phyloP scores from a whole-genome alignment of 768 basidiomycete species.

The Nevesoporus exiguus region DNA sequence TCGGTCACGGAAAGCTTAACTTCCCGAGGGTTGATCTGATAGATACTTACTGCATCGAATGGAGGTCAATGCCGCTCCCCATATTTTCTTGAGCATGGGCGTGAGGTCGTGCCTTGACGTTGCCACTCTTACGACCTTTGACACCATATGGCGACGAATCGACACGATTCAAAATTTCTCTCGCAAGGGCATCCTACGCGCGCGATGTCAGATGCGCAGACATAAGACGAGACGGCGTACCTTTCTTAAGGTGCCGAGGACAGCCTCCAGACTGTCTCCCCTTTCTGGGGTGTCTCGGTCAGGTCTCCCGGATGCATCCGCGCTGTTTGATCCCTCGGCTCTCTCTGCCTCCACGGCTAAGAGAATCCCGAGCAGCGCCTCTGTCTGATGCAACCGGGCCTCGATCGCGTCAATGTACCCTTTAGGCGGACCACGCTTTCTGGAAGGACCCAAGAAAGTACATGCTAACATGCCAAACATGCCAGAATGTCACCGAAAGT shows the following conservation, averaged over 20 bases:
- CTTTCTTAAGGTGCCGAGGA: conserved; percentile 51
- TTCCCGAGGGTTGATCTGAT: neutral
- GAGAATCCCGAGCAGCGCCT: conserved; percentile 82
- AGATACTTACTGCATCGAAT: conserved; percentile 59
- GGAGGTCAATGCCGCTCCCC: conserved; percentile 36
- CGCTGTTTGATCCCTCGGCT: conserved; percentile 18
- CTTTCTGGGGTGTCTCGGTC: conserved; percentile 5
- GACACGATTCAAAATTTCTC: conserved; percentile 79
- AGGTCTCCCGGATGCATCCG: conserved; percentile 33
- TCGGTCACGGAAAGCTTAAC: conserved; percentile 5
- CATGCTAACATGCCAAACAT: conserved; percentile 46
- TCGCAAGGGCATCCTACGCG: conserved; percentile 67
- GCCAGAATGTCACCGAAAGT: too few relatives aligned
- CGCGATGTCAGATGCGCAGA: neutral
- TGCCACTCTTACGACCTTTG: conserved; percentile 56
- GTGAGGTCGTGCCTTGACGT: conserved; percentile 28
- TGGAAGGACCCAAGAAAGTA: conserved; percentile 75
- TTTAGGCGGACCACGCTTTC: conserved; percentile 85
- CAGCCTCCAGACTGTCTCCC: conserved; percentile 23
- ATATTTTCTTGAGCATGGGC: conserved; percentile 18
- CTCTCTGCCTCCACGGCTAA: conserved; percentile 43
- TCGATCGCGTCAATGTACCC: conserved; percentile 96
- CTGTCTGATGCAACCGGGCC: conserved; percentile 85
- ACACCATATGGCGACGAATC: conserved; percentile 77
- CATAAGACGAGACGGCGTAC: conserved; percentile 26